Evolutionary conservation across 2,329 filamentous ascomycete species (phyloP), one percentile per base, ranked within the genome.

Genomic region (Stagonosporopsis chrysanthemi): DNA sequence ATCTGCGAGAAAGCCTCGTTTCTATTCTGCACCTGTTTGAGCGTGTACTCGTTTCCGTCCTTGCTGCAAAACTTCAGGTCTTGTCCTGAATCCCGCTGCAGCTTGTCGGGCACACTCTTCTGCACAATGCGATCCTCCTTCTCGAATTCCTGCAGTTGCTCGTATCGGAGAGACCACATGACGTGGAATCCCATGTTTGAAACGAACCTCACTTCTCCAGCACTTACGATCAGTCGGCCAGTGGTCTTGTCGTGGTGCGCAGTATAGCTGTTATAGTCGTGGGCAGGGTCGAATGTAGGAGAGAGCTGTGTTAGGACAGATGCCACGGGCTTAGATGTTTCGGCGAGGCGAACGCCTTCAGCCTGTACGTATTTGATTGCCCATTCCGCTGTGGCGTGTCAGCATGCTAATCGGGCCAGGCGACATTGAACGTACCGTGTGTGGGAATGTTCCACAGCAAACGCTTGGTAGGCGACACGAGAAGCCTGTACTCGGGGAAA

Each of bases 361-460:
- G 69, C 68, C 65, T 72, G 69, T 14, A 72, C 46, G 24, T 61
- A 67, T 53, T 72, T 62, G 29, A 78, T 66, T n/a, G 70, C 67
- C 70, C 68, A 75, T 48, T 78, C 75, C 5, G 71, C 65, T 67
- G 39, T 14, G 8, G 28, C 2, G 5, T 6, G 11, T 59, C 15
- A 62, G 54, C 11, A 35, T 17, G 12, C 2, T 8, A 4, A 2
- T 17, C 40, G 22, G 22, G 38, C 9, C 17, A 35, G 9, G 15
- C 39, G 17, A 36, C 9, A 11, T 11, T 14, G 3, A 12, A 51
- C 58, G 48, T 43, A 65, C 63, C 68, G 31, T 78, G 72, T 1
- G 72, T 78, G 2, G 75, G 75, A 0, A 77, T 71, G 40, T 76
- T 69, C 73, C 75, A 78, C 6, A 78, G 58, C 2, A 70, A 23